phyloP scores from a whole-genome alignment of 2,329 filamentous ascomycete genomes.

The Botrytis byssoidea region DNA sequence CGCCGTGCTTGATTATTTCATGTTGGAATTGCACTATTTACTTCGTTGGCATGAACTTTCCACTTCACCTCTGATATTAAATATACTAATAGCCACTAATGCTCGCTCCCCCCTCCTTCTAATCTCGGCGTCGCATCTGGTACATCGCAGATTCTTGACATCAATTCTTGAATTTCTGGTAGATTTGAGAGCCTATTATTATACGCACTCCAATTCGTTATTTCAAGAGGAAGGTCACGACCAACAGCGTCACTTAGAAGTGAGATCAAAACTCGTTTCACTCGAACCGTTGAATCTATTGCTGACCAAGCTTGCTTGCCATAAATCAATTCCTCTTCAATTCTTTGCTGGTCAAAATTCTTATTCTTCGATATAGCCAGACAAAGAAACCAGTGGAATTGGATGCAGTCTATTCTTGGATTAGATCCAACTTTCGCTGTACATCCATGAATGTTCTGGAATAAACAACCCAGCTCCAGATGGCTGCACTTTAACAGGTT shows the following conservation, averaged over 20 bases:
- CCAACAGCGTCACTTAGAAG: neutral
- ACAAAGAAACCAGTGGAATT: neutral
- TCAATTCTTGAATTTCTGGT: neutral
- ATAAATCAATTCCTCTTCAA: neutral
- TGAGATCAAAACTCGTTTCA: neutral
- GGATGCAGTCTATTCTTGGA: neutral
- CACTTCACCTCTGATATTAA: neutral
- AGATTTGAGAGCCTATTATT: too few species aligned
- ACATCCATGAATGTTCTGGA: neutral
- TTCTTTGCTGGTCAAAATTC: neutral
- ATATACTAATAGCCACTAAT: neutral
- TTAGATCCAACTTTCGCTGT: neutral
- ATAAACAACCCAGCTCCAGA: neutral
- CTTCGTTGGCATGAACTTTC: neutral
- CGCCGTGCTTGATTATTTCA: too few species aligned
- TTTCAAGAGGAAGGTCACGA: too few species aligned
- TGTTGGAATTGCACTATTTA: too few species aligned
- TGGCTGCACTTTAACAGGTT: neutral
- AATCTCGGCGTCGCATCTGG: neutral
- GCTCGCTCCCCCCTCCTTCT: too few species aligned
- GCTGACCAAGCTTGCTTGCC: neutral
- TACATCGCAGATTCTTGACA: neutral
- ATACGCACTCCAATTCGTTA: too few species aligned
- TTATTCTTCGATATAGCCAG: neutral
- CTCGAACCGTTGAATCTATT: neutral